A percentile compares a stretch with the other conserved stretches of the same genome.
These are phyloP conservation scores for Fusarium sp. DNA, from an alignment of 2,329 filamentous ascomycete species.

Conservation along the genomic window DNA sequence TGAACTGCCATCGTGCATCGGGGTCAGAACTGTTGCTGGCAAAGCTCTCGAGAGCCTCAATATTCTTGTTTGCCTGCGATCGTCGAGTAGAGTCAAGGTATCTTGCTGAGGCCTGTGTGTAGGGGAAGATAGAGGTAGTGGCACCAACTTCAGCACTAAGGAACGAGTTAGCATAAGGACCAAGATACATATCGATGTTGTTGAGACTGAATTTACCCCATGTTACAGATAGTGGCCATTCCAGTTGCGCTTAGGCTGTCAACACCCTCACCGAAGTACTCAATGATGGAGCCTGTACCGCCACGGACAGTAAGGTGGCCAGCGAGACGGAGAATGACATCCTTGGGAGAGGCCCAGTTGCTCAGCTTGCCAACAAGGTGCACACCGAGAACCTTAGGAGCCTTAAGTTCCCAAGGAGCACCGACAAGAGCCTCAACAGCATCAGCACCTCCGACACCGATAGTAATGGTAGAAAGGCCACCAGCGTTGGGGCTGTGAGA, in stretches of 20 bases:
- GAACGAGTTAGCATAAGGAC: background rate
- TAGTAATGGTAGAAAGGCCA: slow-evolving; percentile 90
- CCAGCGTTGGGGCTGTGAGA: slow-evolving; percentile 98
- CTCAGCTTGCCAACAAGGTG: slow-evolving; percentile 83
- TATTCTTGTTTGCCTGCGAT: slow-evolving; percentile 72
- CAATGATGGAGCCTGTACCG: slow-evolving; percentile 93
- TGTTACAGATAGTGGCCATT: slow-evolving; percentile 92
- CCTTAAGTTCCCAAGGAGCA: slow-evolving; percentile 97
- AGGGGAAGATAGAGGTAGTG: slow-evolving; percentile 96
- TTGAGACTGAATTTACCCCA: slow-evolving; percentile 59
- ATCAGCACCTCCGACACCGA: slow-evolving; percentile 96
- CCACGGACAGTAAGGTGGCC: slow-evolving; percentile 92
- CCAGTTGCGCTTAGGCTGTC: slow-evolving; percentile 90
- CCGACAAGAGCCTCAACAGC: slow-evolving; percentile 97
- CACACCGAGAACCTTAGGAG: slow-evolving; percentile 89
- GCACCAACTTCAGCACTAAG: slow-evolving; percentile 81
- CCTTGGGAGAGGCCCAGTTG: slow-evolving; percentile 95
- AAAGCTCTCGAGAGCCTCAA: slow-evolving; percentile 69
- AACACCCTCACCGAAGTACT: slow-evolving; percentile 92
- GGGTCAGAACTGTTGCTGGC: slow-evolving; percentile 55
- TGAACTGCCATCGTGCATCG: slow-evolving; percentile 71
- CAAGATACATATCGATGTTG: background rate
- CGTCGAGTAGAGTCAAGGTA: slow-evolving; percentile 87
- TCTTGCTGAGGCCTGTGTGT: slow-evolving; percentile 82
- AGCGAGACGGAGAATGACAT: slow-evolving; percentile 90